phyloP scores from a whole-genome alignment of 352 stramenopile genomes.

The Phytopythium sindhum region DNA sequence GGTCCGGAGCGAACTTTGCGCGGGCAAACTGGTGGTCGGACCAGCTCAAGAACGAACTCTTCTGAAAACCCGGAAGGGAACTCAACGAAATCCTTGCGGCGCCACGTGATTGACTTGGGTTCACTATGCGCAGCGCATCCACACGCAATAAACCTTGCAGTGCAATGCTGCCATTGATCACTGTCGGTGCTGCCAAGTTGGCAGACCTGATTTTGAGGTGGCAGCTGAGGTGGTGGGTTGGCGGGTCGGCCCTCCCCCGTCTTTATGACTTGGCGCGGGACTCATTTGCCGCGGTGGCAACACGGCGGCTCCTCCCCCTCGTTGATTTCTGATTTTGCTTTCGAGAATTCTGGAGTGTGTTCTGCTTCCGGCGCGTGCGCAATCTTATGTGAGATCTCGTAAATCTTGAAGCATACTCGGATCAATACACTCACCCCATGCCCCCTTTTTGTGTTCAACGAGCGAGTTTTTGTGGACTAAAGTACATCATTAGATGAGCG shows the following conservation, averaged over 20 bases:
- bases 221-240: conserved; percentile 8
- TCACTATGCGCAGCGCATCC: background rate
- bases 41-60: conserved; percentile 4
- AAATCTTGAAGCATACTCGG: background rate
- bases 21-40: background rate
- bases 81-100: background rate
- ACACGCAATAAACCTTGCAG: background rate
- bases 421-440: background rate
- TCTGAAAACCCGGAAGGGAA: background rate
- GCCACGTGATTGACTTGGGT: background rate
- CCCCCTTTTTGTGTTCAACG: background rate
- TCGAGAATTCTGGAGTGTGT: too few relatives aligned
- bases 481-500: background rate
- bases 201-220: conserved; percentile 3
- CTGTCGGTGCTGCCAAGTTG: background rate
- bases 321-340: too few relatives aligned
- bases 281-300: background rate
- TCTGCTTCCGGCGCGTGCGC: background rate
- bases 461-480: background rate
- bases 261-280: too few relatives aligned
- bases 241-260: background rate
- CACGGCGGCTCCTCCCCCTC: background rate
- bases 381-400: background rate
- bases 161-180: background rate
- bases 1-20: background rate